A percentile compares a stretch with the other conserved stretches of the same genome.
Evolutionary conservation across 176 grass and related monocot species (phyloP).

Genomic region (Carex pumila): DNA sequence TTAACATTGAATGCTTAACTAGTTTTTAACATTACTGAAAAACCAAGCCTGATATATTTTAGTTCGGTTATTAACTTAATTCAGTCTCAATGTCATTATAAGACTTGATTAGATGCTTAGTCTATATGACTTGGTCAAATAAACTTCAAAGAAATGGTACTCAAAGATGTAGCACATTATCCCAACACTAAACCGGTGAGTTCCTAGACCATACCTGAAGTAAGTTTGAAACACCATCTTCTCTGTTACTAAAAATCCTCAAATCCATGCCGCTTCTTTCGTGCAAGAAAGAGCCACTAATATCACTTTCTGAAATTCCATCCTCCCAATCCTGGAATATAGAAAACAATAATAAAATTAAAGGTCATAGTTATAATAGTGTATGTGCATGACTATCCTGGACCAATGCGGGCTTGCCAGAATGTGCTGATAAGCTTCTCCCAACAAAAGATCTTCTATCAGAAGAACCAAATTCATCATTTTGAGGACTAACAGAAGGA

Average conservation of each 20-base stretch:
- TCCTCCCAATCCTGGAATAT: slow-evolving; percentile 79
- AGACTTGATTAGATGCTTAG: neutral
- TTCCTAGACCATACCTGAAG: slow-evolving; percentile 46
- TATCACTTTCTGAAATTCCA: slow-evolving; percentile 62
- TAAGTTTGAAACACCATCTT: slow-evolving; percentile 65
- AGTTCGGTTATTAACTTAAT: neutral
- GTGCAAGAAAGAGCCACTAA: slow-evolving; percentile 60
- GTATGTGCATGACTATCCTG: neutral
- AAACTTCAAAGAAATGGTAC: neutral
- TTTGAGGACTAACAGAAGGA: neutral
- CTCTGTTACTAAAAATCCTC: slow-evolving; percentile 52
- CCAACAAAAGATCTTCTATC: neutral
- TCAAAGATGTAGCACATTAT: neutral
- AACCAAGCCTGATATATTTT: neutral
- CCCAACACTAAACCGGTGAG: neutral
- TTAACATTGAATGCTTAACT: neutral
- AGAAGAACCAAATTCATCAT: neutral
- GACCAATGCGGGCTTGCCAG: slow-evolving; percentile 1
- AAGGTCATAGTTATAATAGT: neutral
- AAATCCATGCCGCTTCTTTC: slow-evolving; percentile 62
- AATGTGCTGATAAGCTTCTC: neutral
- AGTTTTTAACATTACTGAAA: neutral
- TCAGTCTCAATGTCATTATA: neutral
- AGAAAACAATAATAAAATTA: slow-evolving; percentile 10
- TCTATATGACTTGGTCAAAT: slow-evolving; percentile 3